Base-by-base conservation (phyloP, 176 grass and related monocot species). In the Aegilops speltoides region DNA sequence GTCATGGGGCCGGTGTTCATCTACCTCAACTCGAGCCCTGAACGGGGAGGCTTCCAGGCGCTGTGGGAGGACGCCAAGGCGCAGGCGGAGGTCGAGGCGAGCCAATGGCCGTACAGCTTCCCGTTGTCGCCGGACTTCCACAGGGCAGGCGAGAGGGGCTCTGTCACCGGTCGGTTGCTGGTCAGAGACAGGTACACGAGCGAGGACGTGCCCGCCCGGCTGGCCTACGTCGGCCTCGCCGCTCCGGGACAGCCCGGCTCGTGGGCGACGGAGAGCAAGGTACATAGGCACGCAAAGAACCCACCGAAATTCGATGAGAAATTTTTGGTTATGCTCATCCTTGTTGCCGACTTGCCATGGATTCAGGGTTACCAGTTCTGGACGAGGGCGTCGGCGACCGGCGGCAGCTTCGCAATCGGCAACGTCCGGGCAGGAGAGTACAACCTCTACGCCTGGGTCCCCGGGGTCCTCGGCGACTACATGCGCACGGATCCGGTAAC, bases 1-100 rank as follows among this genome's bases (percentile, higher is more conserved):
- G 89, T 90, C 26, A 66, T 92, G 12, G 95, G 95, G 6, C 95
- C 95, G 13, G 85, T 97, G 11, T 97, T 97, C 86, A 28, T 97
- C 68, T 94, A 94, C 88, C 83, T 93, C 61, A 94, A 97, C 82
- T 93, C 92, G 15, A 62, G 9, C 83, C 50, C 64, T n/a, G n/a
- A n/a, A n/a, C n/a, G 33, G 66, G n/a, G 68, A 37, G 76, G 78
- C 63, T 8, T 64, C 48, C 22, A 76, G 0, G 20, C 54, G 0
- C 86, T 97, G 17, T 97, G 92, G 92, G 20, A 79, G 3, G 92
- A 94, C 52, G 95, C 95, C 26, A 93, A 97, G 79, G 34, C 78
- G 38, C 92, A 93, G 83, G 91, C 84, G 60, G 67, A 61, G 14
- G 87, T 52, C 2, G 91, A 97, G 40, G 76, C 50, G 17, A 23